These are phyloP conservation scores for Starmera dryadoides DNA, from an alignment of 805 yeast genomes.

Conservation along the genomic window DNA sequence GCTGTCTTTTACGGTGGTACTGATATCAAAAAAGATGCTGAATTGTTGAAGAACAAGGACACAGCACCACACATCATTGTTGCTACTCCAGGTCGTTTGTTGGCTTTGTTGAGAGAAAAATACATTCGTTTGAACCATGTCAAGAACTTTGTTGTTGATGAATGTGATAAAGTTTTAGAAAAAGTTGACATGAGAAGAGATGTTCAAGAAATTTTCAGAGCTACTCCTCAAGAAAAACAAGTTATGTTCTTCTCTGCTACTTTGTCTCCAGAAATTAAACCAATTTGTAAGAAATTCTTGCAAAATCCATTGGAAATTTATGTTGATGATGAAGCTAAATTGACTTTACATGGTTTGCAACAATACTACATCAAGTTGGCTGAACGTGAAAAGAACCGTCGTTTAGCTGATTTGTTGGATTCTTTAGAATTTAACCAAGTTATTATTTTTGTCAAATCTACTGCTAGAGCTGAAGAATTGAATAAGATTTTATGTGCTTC, in stretches of 20 bases:
- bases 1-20: conserved; percentile 97
- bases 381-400: conserved; percentile 90
- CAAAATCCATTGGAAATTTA: conserved; percentile 95
- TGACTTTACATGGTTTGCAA: conserved; percentile 96
- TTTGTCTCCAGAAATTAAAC: conserved; percentile 87
- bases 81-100: conserved; percentile 97
- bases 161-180: conserved; percentile 97
- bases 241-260: conserved; percentile 99
- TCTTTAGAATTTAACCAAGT: conserved; percentile 96
- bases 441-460: conserved; percentile 88
- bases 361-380: conserved; percentile 88
- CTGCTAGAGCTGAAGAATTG: conserved; percentile 87
- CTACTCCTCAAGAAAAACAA: conserved; percentile 97
- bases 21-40: conserved; percentile 77
- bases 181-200: conserved; percentile 93
- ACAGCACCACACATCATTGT: conserved; percentile 95
- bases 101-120: conserved; percentile 90
- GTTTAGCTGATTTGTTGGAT: conserved; percentile 86
- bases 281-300: conserved; percentile 96
- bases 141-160: conserved; percentile 93
- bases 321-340: conserved; percentile 96
- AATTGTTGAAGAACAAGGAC: conserved; percentile 82
- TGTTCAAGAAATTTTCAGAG: conserved; percentile 95
- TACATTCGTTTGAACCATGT: conserved; percentile 78
- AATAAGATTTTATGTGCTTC: conserved; percentile 84